These are phyloP conservation scores for Trichoderma pleuroti DNA, from an alignment of 2,329 filamentous ascomycete genomes.

Conservation along the genomic window DNA sequence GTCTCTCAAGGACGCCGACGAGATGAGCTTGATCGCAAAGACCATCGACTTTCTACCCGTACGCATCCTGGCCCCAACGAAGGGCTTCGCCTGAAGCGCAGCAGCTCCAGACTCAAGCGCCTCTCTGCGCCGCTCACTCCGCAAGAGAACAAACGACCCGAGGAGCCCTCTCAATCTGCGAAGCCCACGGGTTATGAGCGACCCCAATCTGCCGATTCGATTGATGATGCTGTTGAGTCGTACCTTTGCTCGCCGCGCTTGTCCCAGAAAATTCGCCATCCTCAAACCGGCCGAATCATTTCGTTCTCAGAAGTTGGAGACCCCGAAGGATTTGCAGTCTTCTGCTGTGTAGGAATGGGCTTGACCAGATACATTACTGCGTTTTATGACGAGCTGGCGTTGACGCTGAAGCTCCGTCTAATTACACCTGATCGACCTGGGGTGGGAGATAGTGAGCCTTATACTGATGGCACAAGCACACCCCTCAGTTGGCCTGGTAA, in stretches of 20 bases:
- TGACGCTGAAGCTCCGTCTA: constrained; percentile 80
- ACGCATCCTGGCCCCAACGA: constrained; percentile 48
- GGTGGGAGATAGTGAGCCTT: constrained; percentile 85
- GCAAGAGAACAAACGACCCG: constrained; percentile 30
- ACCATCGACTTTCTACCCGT: constrained; percentile 47
- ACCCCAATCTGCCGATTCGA: constrained; percentile 75
- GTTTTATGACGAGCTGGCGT: constrained; percentile 93
- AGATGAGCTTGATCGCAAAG: constrained; percentile 45
- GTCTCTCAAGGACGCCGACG: constrained; percentile 59
- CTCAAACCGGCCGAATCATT: constrained; percentile 80
- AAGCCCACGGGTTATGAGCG: constrained; percentile 61
- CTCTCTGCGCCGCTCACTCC: constrained; percentile 48
- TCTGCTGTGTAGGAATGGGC: constrained; percentile 97
- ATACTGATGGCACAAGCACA: constrained; percentile 75
- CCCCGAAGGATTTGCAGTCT: constrained; percentile 83
- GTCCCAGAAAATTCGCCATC: constrained; percentile 83
- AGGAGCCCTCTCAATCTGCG: constrained; percentile 26
- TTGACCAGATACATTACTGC: constrained; percentile 92
- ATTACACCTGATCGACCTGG: constrained; percentile 94
- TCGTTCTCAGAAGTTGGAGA: constrained; percentile 97
- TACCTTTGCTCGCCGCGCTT: constrained; percentile 81
- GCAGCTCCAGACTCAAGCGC: constrained; percentile 56
- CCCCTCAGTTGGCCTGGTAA: constrained; percentile 91
- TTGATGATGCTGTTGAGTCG: constrained; percentile 81
- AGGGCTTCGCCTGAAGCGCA: constrained; percentile 47